phyloP scores from a whole-genome alignment of 2,329 filamentous ascomycete genomes.

The Calonectria naviculata region DNA sequence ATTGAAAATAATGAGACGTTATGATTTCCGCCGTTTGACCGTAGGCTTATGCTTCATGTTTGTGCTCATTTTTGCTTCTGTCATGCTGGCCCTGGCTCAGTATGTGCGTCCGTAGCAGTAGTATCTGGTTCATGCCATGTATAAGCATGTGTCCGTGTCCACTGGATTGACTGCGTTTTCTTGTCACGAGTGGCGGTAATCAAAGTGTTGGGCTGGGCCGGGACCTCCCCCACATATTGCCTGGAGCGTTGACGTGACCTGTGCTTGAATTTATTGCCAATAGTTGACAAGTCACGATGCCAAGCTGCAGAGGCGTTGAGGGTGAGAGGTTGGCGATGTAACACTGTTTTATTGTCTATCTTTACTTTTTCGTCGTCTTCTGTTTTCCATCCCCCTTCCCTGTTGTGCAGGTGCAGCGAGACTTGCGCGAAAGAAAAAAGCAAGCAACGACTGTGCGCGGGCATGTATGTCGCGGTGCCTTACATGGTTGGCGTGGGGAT shows the following conservation, averaged over 20 bases:
- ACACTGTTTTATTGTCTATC: neutral
- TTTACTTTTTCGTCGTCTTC: neutral
- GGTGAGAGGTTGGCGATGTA: neutral
- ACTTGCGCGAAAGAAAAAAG: conserved; percentile 5
- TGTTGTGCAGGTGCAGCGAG: neutral
- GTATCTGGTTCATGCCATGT: neutral
- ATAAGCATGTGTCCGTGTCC: neutral
- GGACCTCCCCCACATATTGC: neutral
- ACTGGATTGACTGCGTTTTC: neutral
- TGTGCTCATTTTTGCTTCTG: neutral
- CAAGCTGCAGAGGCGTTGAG: neutral
- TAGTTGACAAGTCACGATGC: neutral
- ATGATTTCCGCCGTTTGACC: neutral
- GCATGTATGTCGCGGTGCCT: conserved; percentile 1
- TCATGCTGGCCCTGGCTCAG: neutral
- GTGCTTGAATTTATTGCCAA: neutral
- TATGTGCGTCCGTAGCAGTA: no score
- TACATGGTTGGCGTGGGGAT: neutral
- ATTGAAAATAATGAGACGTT: neutral
- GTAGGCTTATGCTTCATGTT: neutral
- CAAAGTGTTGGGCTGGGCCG: neutral
- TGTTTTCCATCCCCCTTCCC: neutral
- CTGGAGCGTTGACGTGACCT: neutral
- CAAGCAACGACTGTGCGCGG: conserved; percentile 1
- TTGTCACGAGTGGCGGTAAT: neutral